Evolutionary conservation across 2,329 filamentous ascomycete genomes (phyloP).

Genomic region (Xylariomycetidae sp.): DNA sequence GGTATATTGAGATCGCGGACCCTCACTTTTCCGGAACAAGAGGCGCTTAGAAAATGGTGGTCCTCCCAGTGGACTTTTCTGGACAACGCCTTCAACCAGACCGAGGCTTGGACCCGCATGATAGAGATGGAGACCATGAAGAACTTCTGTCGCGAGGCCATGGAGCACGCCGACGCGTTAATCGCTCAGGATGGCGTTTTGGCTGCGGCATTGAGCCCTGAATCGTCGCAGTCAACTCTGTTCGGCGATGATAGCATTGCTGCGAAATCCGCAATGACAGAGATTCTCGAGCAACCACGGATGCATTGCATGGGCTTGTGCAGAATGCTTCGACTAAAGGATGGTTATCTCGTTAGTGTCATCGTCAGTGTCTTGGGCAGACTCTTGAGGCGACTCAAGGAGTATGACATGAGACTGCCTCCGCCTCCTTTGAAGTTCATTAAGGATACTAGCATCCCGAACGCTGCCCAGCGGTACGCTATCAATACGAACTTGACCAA

Average conservation of each 20-base stretch:
- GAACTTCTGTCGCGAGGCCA: conserved; percentile 88
- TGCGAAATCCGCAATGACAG: conserved; percentile 29
- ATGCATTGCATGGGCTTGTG: conserved; percentile 62
- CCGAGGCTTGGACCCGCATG: conserved; percentile 74
- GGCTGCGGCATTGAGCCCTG: conserved; percentile 55
- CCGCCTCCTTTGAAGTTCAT: conserved; percentile 54
- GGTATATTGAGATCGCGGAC: conserved; percentile 50
- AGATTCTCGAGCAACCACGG: conserved; percentile 59
- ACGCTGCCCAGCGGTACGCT: conserved; percentile 47
- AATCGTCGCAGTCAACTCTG: conserved; percentile 22
- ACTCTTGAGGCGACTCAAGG: conserved; percentile 73
- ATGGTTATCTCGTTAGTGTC: conserved; percentile 76
- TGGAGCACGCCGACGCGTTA: conserved; percentile 83
- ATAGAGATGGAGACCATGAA: conserved; percentile 76
- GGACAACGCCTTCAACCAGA: conserved; percentile 73
- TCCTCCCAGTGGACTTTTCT: conserved; percentile 75
- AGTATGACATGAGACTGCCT: conserved; percentile 67
- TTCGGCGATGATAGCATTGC: conserved; percentile 28
- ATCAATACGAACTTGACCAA: conserved; percentile 74
- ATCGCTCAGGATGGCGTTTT: conserved; percentile 83
- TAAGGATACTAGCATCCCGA: conserved; percentile 59
- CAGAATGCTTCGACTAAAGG: conserved; percentile 85
- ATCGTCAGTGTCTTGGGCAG: conserved; percentile 80
- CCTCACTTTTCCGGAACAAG: conserved; percentile 56
- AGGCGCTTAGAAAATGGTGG: conserved; percentile 74